Evolutionary conservation across 1,284 basidiomycete genomes (phyloP).

Genomic region (Sanghuangporus weigelae): DNA sequence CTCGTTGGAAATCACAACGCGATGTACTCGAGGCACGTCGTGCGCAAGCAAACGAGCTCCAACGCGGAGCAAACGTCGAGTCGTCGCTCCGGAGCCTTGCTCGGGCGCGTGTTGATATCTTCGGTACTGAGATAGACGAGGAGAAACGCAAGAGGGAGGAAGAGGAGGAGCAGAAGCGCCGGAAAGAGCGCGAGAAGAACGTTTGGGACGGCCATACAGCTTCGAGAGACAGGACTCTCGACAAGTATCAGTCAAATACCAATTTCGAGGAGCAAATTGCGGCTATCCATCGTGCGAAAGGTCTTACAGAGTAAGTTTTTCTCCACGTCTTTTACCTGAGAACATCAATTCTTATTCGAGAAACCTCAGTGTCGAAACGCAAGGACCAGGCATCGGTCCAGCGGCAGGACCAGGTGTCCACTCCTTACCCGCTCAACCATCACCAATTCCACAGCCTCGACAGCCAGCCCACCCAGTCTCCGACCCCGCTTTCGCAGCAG

Average conservation of each 20-base stretch:
- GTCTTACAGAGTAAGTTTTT: conserved; percentile 62
- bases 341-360: too few species aligned
- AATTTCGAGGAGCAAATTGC: conserved; percentile 95
- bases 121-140: conserved; percentile 88
- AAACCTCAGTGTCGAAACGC: conserved; percentile 53
- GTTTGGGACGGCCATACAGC: conserved; percentile 96
- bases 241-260: conserved; percentile 87
- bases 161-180: conserved; percentile 71
- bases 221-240: conserved; percentile 80
- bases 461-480: conserved; percentile 34
- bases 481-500: conserved; percentile 57
- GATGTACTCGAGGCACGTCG: conserved; percentile 82
- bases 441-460: conserved; percentile 58
- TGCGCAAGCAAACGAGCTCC: conserved; percentile 83
- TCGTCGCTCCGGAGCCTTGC: conserved; percentile 89
- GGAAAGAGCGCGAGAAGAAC: conserved; percentile 85
- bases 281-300: conserved; percentile 86
- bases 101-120: conserved; percentile 89
- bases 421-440: conserved; percentile 58
- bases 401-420: conserved; percentile 52
- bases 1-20: conserved; percentile 95
- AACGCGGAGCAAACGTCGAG: conserved; percentile 88
- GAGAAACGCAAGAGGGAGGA: conserved; percentile 81
- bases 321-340: background rate
- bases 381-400: conserved; percentile 81